Evolutionary conservation across 176 grass and related monocot species (phyloP), one percentile per base, ranked within the genome.

Genomic region (Oryza coarctata): DNA sequence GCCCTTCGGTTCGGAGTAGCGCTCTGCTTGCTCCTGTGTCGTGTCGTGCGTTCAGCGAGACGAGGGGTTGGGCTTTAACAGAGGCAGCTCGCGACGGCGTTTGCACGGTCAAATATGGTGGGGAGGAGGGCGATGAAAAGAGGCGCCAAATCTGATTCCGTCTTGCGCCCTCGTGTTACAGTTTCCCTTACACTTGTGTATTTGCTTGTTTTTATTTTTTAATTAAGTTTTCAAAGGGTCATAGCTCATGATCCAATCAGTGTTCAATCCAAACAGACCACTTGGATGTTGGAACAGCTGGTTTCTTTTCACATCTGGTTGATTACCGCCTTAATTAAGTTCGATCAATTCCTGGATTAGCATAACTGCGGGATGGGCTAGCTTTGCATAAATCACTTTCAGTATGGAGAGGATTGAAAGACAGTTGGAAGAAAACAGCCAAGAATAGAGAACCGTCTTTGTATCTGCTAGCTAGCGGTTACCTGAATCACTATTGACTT

Each of bases 1-100:
- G 70, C 1, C 35, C 35, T 43, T 39, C 14, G 26, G 11, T 12
- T 17, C 18, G 71, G 27, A 73, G 49, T 52, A 20, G 47, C 5
- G 47, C 47, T 52, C 43, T 18, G 14, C 45, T 25, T 62, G 22
- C 36, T n/a, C 4, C 7, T 1, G 26, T 52, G 49, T 75, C 57
- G 15, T 7, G 50, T 29, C n/a, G 45, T 3, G 45, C 45, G 4
- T 7, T 20, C 22, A 34, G 67, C 47, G 79, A 38, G 67, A 70
- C 14, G 78, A 39, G 17, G 9, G 34, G 33, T n/a, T 71, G 79
- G 23, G 25, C 6, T 63, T 82, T 82, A 72, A 82, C 50, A 41
- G 26, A 4, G 4, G 44, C 32, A 30, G 18, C 34, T 66, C 0
- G 27, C 27, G 65, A 18, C 78, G 78, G 64, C 64, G 65, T 67